Conservation (phyloP, 1,284 basidiomycete species). For the Leccinum pseudoinsigne region DNA sequence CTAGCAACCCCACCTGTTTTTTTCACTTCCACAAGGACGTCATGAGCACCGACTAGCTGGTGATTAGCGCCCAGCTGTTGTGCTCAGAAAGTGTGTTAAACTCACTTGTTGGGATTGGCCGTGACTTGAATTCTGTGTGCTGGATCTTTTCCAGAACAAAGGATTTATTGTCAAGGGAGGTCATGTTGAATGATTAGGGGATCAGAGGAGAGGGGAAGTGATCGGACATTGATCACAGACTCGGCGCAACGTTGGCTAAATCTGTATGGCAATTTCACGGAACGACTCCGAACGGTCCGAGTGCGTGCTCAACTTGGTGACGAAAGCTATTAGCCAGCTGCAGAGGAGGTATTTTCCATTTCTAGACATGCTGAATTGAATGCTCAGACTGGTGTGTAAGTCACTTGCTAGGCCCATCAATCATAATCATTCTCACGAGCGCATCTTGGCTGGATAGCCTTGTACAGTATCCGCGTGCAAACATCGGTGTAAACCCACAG, state of each 20-base stretch:
- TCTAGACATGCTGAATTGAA: background rate
- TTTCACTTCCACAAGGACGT: constrained; percentile 90
- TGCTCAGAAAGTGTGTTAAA: constrained; percentile 7
- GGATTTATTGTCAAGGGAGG: constrained; percentile 62
- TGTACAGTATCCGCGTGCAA: background rate
- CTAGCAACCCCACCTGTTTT: constrained; percentile 69
- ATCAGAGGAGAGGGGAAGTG: background rate
- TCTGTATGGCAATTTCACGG: background rate
- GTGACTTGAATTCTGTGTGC: constrained; percentile 73
- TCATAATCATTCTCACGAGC: background rate
- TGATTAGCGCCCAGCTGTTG: constrained; percentile 4
- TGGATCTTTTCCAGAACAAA: constrained; percentile 78
- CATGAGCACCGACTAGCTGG: constrained; percentile 61
- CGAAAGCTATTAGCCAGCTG: background rate
- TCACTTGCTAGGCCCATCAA: background rate
- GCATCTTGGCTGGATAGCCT: background rate
- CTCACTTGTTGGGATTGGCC: constrained; percentile 76
- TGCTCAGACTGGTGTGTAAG: background rate
- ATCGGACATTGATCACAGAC: background rate
- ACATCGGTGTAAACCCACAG: background rate
- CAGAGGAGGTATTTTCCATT: background rate
- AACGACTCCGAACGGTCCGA: constrained; percentile 8
- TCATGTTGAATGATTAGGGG: constrained; percentile 41
- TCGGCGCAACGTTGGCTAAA: background rate
- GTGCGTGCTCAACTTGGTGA: background rate